Percentiles rank a stretch among this genome's conserved stretches.
These are phyloP conservation scores for Ampelocalamus luodianensis DNA, from an alignment of 176 grass and related monocot species.

Conservation along the genomic window DNA sequence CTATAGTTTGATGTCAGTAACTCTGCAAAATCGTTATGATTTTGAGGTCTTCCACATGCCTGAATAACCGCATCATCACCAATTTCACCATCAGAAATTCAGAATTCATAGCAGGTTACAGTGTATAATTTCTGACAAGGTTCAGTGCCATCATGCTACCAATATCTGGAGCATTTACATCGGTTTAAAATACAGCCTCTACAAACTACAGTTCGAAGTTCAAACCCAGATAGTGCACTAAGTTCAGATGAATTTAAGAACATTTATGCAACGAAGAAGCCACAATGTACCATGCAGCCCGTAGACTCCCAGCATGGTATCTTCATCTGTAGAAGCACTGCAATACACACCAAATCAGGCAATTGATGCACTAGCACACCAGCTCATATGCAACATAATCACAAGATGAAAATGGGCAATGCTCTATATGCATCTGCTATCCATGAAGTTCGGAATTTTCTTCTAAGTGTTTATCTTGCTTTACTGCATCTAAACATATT, in stretches of 20 bases:
- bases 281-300: not conserved
- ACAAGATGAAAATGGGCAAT: not conserved
- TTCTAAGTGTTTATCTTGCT: not conserved
- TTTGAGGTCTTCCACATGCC: not conserved
- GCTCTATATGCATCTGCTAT: not conserved
- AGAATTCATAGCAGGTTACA: not conserved
- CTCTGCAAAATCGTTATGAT: not conserved
- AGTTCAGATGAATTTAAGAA: not conserved
- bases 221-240: conserved; percentile 27
- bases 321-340: conserved; percentile 25
- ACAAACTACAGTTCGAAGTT: conserved; percentile 25
- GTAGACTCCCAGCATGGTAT: conserved; percentile 1
- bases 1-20: not conserved
- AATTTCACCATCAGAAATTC: not conserved
- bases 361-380: conserved; percentile 8
- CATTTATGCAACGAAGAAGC: not conserved
- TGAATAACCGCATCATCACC: not conserved
- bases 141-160: not conserved
- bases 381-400: conserved; percentile 1
- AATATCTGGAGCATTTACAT: conserved; percentile 26
- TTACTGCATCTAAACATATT: not conserved
- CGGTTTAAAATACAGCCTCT: not conserved
- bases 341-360: conserved; percentile 29
- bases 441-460: conserved; percentile 1
- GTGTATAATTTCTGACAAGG: conserved; percentile 1